Evolutionary conservation across 108 stramenopile genomes (phyloP), one percentile per base, ranked within the genome.

Genomic region (Cyclotella kingstonii): DNA sequence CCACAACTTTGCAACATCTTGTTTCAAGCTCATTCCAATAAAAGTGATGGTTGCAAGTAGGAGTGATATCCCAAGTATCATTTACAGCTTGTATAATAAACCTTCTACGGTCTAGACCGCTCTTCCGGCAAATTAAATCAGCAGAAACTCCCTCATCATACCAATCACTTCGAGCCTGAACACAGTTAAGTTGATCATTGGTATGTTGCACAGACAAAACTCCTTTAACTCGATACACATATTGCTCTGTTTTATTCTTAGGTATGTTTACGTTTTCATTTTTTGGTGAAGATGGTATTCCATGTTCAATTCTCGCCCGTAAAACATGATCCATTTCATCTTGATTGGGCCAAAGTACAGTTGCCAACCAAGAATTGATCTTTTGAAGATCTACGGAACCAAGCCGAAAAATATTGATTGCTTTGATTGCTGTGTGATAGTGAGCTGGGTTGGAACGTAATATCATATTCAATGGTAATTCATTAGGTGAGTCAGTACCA

Each of bases 61-160:
- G 80, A 69, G 79, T 70, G 41, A 84, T 72, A 60, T 89, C 83
- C 96, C 93, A 84, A 50, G 95, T 47, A 87, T 97, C 82, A 77
- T 93, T 43, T 42, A 98, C 86, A 8, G 84, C 86, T 62, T 91
- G 87, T 0, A 92, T 76, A 51, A 89, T 86, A 47, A 74, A 83
- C 27, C 81, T 57, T 31, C 91, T 71, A 12, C 40, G 34, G 53
- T 90, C 88, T 21, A 79, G 28, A 8, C 83, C 54, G 52, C 61
- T 63, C 11, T 45, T 40, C 23, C 47, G 12, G 12, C 67, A 35
- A 15, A 70, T 39, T 29, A 36, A 39, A n/a, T 58, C 52, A 9
- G 39, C 26, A 41, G 31, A 34, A 8, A 15, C 35, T 38, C 33
- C 69, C 21, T 59, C 61, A 49, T 66, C 60, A 11, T 43, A 50